These are phyloP conservation scores for Pleurotus platypus DNA, from an alignment of 768 basidiomycete genomes.

Conservation along the genomic window DNA sequence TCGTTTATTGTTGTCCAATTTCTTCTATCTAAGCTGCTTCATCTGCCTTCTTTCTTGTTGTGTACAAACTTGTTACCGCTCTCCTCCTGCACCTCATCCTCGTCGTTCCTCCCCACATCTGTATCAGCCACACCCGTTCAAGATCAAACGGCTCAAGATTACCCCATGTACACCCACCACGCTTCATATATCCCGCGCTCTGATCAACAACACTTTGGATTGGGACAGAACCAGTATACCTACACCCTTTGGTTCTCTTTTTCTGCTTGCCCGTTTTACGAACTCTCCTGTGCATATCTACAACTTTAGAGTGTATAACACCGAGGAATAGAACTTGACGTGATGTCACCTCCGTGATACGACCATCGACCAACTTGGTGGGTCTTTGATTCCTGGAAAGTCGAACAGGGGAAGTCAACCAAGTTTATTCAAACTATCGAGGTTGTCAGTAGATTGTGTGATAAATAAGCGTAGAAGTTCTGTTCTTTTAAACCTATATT, in stretches of 20 bases:
- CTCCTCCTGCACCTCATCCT: slow-evolving; percentile 3
- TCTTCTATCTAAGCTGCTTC: background rate
- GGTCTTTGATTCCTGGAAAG: no score
- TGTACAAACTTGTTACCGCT: slow-evolving; percentile 7
- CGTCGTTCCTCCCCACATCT: slow-evolving; percentile 1
- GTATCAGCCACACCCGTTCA: background rate
- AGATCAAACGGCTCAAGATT: slow-evolving; percentile 1
- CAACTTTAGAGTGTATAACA: no score
- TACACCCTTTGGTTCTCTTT: background rate
- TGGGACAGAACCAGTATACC: slow-evolving; percentile 6
- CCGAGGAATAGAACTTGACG: no score
- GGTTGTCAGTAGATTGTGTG: no score
- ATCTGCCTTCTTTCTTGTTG: slow-evolving; percentile 4
- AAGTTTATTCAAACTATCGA: no score
- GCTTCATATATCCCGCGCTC: slow-evolving; percentile 3
- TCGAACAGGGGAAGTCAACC: no score
- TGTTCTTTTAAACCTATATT: no score
- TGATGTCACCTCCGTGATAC: no score
- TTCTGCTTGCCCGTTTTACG: no score
- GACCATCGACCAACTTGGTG: no score
- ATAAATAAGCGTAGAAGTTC: no score
- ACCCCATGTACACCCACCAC: slow-evolving; percentile 1
- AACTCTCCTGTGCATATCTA: no score
- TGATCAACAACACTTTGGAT: slow-evolving; percentile 6
- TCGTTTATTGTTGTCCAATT: background rate